phyloP scores from a whole-genome alignment of 768 basidiomycete species.

The Neoboletus brunneissimus region DNA sequence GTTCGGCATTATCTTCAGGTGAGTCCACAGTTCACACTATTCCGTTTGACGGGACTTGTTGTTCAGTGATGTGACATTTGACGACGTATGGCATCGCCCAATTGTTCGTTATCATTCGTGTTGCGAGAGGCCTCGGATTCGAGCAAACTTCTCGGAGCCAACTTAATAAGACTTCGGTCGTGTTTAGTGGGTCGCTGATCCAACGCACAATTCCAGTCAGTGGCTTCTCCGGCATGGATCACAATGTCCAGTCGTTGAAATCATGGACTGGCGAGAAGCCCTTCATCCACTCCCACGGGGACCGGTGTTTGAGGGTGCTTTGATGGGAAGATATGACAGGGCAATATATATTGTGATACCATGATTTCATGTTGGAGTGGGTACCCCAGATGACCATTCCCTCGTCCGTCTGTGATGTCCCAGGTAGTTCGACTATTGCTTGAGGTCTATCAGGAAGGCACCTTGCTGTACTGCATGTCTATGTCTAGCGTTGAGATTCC shows the following conservation, averaged over 20 bases:
- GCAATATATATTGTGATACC: background rate
- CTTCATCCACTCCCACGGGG: background rate
- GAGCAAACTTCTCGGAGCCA: background rate
- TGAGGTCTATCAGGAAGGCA: too few species aligned
- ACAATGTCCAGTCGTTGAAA: background rate
- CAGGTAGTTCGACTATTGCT: background rate
- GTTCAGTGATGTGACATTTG: background rate
- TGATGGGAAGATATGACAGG: background rate
- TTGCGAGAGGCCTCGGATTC: slow-evolving; percentile 31
- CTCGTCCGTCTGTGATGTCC: background rate
- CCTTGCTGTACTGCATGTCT: background rate
- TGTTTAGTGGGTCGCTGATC: background rate
- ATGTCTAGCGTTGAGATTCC: background rate
- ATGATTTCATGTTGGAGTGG: background rate
- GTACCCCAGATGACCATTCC: background rate
- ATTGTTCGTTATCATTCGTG: slow-evolving; percentile 36
- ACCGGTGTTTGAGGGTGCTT: background rate
- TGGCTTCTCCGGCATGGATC: background rate
- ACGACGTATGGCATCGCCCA: slow-evolving; percentile 32
- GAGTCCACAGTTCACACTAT: background rate
- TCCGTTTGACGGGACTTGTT: background rate
- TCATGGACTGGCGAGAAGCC: background rate
- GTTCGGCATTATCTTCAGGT: slow-evolving; percentile 35
- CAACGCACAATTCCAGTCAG: background rate
- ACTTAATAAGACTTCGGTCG: background rate